Evolutionary conservation across 2,329 filamentous ascomycete species (phyloP), one percentile per base, ranked within the genome.

Genomic region (Colletotrichum incanum): DNA sequence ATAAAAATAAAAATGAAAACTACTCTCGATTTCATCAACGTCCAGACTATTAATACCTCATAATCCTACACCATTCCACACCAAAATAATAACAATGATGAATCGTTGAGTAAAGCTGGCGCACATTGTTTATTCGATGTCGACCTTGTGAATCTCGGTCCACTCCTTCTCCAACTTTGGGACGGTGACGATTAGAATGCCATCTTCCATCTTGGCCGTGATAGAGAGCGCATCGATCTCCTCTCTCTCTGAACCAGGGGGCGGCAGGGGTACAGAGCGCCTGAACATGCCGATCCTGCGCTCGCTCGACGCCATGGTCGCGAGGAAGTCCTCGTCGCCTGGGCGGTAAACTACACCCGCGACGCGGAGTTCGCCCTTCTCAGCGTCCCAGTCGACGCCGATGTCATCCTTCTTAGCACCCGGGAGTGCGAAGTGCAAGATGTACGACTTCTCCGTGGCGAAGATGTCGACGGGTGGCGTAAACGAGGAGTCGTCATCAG

Each of bases 381-480:
- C 92, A 0, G 89, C 86, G 75, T 96, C 90, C 89, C 93, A 97
- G 80, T 92, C 91, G 56, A 96, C 89, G 69, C 89, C 92, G 7
- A 96, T 85, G 77, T 96, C 93, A 77, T 94, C 89, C 82, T 95
- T 95, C 83, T 92, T 92, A 1, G 92, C 93, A 34, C 94, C 94
- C 0, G 94, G 93, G 0, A 97, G 86, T 1, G 93, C 92, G 77
- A 95, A 84, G 80, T 96, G 93, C 11, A 96, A 83, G 54, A 94
- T 84, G 79, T 91, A 95, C 18, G 89, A 82, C 41, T 84, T 82
- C 8, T 89, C 82, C 6, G 91, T 93, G 79, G 92, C 89, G 85
- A 96, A 96, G 74, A 95, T 84, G 79, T 97, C 94, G 67, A 92
- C 85, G n/a, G 92, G 90, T 0, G 93, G 92, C 6, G 82, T 80